phyloP scores from a whole-genome alignment of 805 yeast species.

The Ogataea methylovora region DNA sequence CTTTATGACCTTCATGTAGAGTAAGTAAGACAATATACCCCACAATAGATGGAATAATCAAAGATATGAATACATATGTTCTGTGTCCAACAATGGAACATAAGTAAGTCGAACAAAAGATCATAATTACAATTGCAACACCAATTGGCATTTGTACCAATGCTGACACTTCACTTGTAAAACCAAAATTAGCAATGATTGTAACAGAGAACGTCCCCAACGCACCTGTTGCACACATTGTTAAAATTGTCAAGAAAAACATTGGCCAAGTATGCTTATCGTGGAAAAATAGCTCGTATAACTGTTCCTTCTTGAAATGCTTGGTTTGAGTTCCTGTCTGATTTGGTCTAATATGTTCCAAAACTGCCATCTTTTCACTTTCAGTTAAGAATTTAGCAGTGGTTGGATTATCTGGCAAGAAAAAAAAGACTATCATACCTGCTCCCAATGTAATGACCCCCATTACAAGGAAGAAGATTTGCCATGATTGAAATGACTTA shows the following conservation, averaged over 20 bases:
- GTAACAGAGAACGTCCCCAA: conserved; percentile 33
- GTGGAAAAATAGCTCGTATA: conserved; percentile 15
- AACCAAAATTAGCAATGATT: conserved; percentile 28
- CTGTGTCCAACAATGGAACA: conserved; percentile 13
- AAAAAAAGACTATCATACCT: conserved; percentile 38
- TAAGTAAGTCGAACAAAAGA: conserved; percentile 9
- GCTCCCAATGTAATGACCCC: conserved; percentile 51
- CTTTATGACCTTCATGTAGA: conserved; percentile 12
- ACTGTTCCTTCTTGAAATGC: conserved; percentile 20
- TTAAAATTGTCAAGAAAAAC: conserved; percentile 32
- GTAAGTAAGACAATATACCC: conserved; percentile 27
- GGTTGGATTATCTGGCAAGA: conserved; percentile 51
- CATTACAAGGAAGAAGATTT: conserved; percentile 46
- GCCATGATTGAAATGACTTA: conserved; percentile 49
- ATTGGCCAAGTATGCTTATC: conserved; percentile 25
- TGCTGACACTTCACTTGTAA: conserved; percentile 8
- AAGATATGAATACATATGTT: neutral
- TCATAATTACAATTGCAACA: conserved; percentile 27
- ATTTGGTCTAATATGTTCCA: conserved; percentile 17
- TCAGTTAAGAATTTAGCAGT: conserved; percentile 31
- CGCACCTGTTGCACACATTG: conserved; percentile 23
- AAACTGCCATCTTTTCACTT: conserved; percentile 26
- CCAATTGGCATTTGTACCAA: conserved; percentile 26
- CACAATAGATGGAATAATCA: conserved; percentile 11
- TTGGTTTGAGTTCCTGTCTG: conserved; percentile 18